Evolutionary conservation across 192 early-diverging fungal species (phyloP).

Genomic region (Backusella tarrabulga): DNA sequence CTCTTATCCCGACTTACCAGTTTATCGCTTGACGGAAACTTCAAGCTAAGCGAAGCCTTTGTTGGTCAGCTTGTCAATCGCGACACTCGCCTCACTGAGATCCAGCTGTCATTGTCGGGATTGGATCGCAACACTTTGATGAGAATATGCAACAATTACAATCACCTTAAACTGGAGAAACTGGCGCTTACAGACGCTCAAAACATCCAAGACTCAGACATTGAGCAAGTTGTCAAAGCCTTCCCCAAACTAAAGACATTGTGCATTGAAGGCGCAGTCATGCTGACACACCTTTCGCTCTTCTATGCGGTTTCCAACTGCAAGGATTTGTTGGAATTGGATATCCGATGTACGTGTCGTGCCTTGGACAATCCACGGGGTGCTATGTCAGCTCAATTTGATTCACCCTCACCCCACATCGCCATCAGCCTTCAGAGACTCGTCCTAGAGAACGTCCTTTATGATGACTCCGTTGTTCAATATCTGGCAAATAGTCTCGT

Average conservation of each 20-base stretch:
- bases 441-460: not conserved
- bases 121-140: not conserved
- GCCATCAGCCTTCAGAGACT: not conserved
- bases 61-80: not conserved
- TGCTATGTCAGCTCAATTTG: not conserved
- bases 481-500: not conserved
- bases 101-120: constrained; percentile 1
- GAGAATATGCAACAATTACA: not conserved
- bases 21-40: constrained; percentile 1
- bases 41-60: not conserved
- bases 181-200: constrained; percentile 26
- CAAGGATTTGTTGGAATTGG: not conserved
- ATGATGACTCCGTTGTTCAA: not conserved
- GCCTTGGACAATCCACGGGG: not conserved
- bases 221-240: not conserved
- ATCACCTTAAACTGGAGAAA: not conserved
- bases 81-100: not conserved
- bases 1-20: not conserved
- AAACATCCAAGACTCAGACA: constrained; percentile 7
- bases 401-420: not conserved
- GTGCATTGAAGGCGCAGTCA: not conserved
- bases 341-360: not conserved
- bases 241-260: not conserved
- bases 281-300: not conserved
- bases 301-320: not conserved